A percentile compares a stretch with the other conserved stretches of the same genome.
Evolutionary conservation across 2,329 filamentous ascomycete species (phyloP).

Genomic region (Aspergillus sp.): DNA sequence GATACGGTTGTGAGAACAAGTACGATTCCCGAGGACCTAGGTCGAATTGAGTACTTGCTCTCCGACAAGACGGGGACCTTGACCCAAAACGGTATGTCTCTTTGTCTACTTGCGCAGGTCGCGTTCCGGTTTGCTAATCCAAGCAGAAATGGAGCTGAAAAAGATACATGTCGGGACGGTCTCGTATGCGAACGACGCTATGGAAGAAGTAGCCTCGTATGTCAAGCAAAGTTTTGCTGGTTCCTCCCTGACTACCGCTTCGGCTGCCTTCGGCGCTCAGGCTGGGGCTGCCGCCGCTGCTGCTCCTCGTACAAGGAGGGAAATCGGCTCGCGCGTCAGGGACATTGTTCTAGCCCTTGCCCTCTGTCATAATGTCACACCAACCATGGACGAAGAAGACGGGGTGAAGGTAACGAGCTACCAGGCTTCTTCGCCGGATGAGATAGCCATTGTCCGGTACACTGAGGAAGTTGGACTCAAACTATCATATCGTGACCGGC

Average conservation of each 20-base stretch:
- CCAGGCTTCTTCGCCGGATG: slow-evolving; percentile 94
- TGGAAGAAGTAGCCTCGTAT: slow-evolving; percentile 92
- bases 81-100: slow-evolving; percentile 72
- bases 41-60: slow-evolving; percentile 90
- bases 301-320: slow-evolving; percentile 75
- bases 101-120: slow-evolving; percentile 6
- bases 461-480: slow-evolving; percentile 89
- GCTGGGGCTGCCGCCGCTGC: slow-evolving; percentile 57
- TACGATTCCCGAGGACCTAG: slow-evolving; percentile 94
- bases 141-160: slow-evolving; percentile 88
- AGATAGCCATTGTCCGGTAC: slow-evolving; percentile 97
- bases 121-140: slow-evolving; percentile 21
- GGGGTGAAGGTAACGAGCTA: slow-evolving; percentile 79
- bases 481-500: slow-evolving; percentile 80
- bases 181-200: slow-evolving; percentile 96
- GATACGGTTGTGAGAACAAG: slow-evolving; percentile 93
- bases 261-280: slow-evolving; percentile 65
- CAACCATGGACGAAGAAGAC: slow-evolving; percentile 79
- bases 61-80: slow-evolving; percentile 98
- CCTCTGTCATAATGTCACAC: slow-evolving; percentile 95
- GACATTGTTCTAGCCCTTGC: slow-evolving; percentile 91
- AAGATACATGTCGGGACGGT: slow-evolving; percentile 98
- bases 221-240: slow-evolving; percentile 77
- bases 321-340: slow-evolving; percentile 89
- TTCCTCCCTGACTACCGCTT: slow-evolving; percentile 67